Percentiles rank a stretch among this genome's conserved stretches.
phyloP scores from a whole-genome alignment of 768 basidiomycete species.

The Asterophora parasitica region DNA sequence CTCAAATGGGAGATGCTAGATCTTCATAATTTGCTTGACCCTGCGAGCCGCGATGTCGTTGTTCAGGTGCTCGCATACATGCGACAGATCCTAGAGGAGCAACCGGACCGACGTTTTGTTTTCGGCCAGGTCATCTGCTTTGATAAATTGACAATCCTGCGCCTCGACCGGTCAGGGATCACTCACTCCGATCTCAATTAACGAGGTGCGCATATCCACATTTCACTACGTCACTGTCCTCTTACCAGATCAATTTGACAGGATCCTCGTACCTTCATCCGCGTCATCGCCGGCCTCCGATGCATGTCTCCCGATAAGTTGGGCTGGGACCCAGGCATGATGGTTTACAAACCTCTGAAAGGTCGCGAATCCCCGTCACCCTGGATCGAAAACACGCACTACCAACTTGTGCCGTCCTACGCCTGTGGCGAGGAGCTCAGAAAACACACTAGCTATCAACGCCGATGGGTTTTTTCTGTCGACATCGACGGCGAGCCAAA shows the following conservation, averaged over 20 bases:
- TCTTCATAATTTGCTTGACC: background rate
- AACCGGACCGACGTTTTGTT: constrained; percentile 10
- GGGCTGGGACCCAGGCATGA: constrained; percentile 12
- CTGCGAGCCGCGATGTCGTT: background rate
- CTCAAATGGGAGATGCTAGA: background rate
- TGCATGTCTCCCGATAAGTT: constrained; percentile 2
- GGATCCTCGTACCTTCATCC: constrained; percentile 2
- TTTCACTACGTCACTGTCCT: no score
- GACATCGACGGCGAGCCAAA: background rate
- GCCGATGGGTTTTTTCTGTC: constrained; percentile 5
- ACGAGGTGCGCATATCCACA: constrained; percentile 2
- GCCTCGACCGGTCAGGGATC: constrained; percentile 11
- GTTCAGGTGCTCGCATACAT: constrained; percentile 7
- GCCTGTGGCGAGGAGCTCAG: background rate
- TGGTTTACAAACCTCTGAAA: constrained; percentile 1
- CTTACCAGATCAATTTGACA: background rate
- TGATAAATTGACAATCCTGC: constrained; percentile 5
- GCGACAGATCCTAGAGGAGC: constrained; percentile 11
- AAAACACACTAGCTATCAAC: background rate
- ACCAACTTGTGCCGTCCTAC: background rate
- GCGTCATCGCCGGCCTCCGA: background rate
- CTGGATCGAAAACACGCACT: background rate
- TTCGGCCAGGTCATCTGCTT: constrained; percentile 5
- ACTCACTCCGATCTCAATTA: constrained; percentile 7
- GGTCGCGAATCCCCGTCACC: no score